Evolutionary conservation across 1,139 yeast genomes (phyloP), one percentile per base, ranked within the genome.

Genomic region (Magnusiomyces fungicola): DNA sequence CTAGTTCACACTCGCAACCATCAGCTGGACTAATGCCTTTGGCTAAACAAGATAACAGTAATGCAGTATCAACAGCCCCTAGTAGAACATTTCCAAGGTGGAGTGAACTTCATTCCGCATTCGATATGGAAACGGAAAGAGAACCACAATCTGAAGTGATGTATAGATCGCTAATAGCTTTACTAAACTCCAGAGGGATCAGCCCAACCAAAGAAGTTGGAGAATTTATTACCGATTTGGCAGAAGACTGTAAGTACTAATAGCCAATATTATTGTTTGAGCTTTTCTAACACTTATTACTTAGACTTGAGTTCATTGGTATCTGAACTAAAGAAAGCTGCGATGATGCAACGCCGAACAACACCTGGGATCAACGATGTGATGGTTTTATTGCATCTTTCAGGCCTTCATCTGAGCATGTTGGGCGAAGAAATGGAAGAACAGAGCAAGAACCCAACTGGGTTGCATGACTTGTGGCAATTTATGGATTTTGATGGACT

Each of bases 261-360:
- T 34, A 18, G 16, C 16, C 21, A 5, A 18, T 4, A 18, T 34
- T 34, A 18, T 34, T 34, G n/a, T n/a, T n/a, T n/a, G n/a, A n/a
- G n/a, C n/a, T 5, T 6, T 5, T 14, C 3, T 6, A 34, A 19
- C n/a, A n/a, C n/a, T n/a, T n/a, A n/a, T n/a, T n/a, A n/a, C n/a
- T 32, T 25, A 39, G 43, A 79, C 60, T 67, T 86, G 59, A 69
- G 74, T 54, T 70, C 71, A 27, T 55, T 83, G 47, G 63, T 75
- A 5, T 59, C 65, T 4, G 69, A 74, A 43, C 63, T 87, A 41
- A 78, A 76, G 50, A 74, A 75, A 52, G 64, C 80, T 33, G 73
- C 83, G 2, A 81, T 78, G 52, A 66, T 80, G n/a, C 96, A 88
- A 64, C 70, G 96, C 57, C 72, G 95, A 49, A 67, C 72, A 24